Evolutionary conservation across 2,329 filamentous ascomycete genomes (phyloP).

Genomic region (Paracamarosporium sp.): DNA sequence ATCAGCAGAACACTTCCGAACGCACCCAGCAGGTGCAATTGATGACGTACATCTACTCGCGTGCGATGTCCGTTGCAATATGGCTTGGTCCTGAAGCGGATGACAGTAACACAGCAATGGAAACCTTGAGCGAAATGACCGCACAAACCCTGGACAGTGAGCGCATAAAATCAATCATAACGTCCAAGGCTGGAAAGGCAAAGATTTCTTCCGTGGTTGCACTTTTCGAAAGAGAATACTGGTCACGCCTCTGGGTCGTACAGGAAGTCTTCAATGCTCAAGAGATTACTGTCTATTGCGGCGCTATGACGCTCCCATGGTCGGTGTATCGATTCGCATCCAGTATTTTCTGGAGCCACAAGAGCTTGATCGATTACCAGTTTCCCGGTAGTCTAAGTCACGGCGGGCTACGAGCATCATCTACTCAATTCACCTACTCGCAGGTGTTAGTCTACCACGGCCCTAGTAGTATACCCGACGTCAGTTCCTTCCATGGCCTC

Average conservation of each 20-base stretch:
- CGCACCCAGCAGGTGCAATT: constrained; percentile 21
- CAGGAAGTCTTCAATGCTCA: constrained; percentile 52
- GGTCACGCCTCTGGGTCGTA: constrained; percentile 51
- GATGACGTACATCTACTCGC: constrained; percentile 29
- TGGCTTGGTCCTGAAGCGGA: constrained; percentile 38
- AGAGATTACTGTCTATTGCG: constrained; percentile 48
- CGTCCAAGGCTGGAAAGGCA: constrained; percentile 4
- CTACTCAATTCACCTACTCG: constrained; percentile 11
- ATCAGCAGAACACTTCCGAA: constrained; percentile 29
- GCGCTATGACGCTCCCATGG: constrained; percentile 44
- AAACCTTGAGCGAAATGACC: constrained; percentile 34
- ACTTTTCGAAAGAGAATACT: constrained; percentile 48
- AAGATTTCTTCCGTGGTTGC: constrained; percentile 30
- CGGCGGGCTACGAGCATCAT: constrained; percentile 1
- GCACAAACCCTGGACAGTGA: constrained; percentile 34
- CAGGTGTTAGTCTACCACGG: constrained; percentile 22
- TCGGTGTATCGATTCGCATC: constrained; percentile 28
- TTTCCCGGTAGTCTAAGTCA: constrained; percentile 11
- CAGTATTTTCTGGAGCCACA: constrained; percentile 23
- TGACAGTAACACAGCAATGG: constrained; percentile 36
- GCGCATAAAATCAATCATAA: constrained; percentile 6
- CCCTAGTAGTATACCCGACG: constrained; percentile 22
- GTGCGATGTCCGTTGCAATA: constrained; percentile 19
- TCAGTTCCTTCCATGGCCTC: constrained; percentile 8
- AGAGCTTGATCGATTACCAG: constrained; percentile 14